These are phyloP conservation scores for Aspergillus heteromorphus DNA, from an alignment of 495 filamentous ascomycete species.

Conservation along the genomic window DNA sequence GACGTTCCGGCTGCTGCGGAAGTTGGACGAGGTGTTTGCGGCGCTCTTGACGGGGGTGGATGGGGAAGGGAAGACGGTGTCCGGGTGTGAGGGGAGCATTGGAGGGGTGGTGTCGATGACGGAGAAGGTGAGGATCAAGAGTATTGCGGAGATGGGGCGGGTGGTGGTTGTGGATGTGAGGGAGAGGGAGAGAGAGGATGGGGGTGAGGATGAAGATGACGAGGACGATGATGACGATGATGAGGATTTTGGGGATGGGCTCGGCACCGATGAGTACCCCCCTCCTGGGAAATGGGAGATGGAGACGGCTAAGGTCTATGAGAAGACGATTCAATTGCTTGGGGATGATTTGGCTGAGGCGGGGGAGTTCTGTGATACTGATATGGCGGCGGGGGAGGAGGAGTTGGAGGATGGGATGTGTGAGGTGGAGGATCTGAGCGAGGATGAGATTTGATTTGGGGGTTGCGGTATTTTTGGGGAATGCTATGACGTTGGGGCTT, in stretches of 20 bases:
- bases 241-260: constrained; percentile 21
- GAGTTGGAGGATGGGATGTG: not conserved
- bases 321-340: constrained; percentile 67
- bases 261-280: constrained; percentile 20
- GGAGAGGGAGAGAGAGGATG: constrained; percentile 29
- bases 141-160: constrained; percentile 64
- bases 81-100: constrained; percentile 54
- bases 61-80: constrained; percentile 55
- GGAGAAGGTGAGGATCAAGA: constrained; percentile 79
- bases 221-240: constrained; percentile 32
- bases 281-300: constrained; percentile 48
- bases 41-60: constrained; percentile 64
- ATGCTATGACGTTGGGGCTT: too few species aligned
- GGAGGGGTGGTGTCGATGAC: constrained; percentile 50
- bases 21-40: constrained; percentile 73
- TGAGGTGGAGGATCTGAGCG: not conserved
- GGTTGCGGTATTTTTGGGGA: not conserved
- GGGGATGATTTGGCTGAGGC: constrained; percentile 52
- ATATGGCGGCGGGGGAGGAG: constrained; percentile 12
- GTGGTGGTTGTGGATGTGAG: constrained; percentile 55
- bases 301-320: constrained; percentile 71
- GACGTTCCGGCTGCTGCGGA: constrained; percentile 64
- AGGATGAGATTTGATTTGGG: not conserved
- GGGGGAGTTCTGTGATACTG: constrained; percentile 18
- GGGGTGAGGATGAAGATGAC: constrained; percentile 31